phyloP scores from a whole-genome alignment of 495 filamentous ascomycete genomes.

The Ramalina peruviana region DNA sequence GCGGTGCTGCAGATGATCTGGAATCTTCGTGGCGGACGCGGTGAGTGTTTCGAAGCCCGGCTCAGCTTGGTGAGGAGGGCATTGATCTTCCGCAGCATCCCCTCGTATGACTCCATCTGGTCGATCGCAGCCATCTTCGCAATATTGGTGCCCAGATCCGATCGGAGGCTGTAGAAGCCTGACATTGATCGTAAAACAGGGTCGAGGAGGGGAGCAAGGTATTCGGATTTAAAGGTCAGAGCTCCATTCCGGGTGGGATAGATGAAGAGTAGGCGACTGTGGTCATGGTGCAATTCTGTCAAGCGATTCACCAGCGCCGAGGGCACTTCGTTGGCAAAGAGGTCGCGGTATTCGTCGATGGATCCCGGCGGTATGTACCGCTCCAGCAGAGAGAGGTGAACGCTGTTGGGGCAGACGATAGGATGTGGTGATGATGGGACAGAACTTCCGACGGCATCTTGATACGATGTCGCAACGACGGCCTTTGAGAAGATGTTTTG shows the following conservation, averaged over 20 bases:
- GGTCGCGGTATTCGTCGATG: constrained; percentile 41
- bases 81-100: constrained; percentile 36
- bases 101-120: constrained; percentile 44
- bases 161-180: constrained; percentile 47
- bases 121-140: constrained; percentile 44
- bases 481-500: constrained; percentile 38
- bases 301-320: constrained; percentile 57
- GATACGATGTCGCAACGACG: constrained; percentile 41
- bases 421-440: constrained; percentile 38
- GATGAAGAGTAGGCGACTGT: constrained; percentile 50
- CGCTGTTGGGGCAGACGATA: constrained; percentile 48
- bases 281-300: constrained; percentile 44
- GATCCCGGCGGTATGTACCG: constrained; percentile 57
- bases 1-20: constrained; percentile 37
- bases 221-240: constrained; percentile 47
- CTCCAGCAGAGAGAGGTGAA: constrained; percentile 53
- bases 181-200: constrained; percentile 51
- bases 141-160: constrained; percentile 43
- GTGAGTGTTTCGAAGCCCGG: constrained; percentile 6
- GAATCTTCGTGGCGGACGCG: constrained; percentile 29
- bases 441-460: constrained; percentile 28
- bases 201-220: constrained; percentile 53
- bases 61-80: constrained; percentile 32
- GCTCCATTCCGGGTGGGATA: constrained; percentile 55
- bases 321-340: constrained; percentile 41